Evolutionary conservation across 108 stramenopile genomes (phyloP).

Genomic region (Schizochytrium sp.): DNA sequence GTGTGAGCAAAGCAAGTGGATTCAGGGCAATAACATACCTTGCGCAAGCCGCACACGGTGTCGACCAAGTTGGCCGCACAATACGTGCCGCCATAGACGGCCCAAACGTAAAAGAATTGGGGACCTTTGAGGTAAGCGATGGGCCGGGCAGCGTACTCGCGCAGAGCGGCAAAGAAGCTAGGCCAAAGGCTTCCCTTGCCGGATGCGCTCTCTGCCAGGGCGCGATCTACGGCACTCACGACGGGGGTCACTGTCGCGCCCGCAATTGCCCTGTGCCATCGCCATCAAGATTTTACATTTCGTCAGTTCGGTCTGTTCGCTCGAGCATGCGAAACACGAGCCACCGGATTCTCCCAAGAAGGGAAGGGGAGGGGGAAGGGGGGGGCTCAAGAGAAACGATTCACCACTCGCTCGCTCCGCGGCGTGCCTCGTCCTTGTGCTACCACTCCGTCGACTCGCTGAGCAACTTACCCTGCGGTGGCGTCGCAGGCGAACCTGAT

Average conservation of each 20-base stretch:
- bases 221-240: background rate
- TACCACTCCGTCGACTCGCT: too few species aligned
- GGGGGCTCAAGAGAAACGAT: too few species aligned
- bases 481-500: background rate
- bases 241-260: background rate
- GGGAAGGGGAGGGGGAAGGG: too few species aligned
- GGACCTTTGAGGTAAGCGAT: constrained; percentile 20
- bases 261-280: background rate
- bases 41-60: constrained; percentile 18
- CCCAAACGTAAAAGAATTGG: constrained; percentile 19
- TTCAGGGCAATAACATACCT: background rate
- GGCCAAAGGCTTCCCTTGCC: background rate
- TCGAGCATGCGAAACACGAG: too few species aligned
- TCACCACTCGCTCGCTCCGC: too few species aligned
- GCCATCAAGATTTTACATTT: background rate
- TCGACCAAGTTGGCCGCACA: constrained; percentile 19
- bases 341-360: too few species aligned
- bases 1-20: too few species aligned
- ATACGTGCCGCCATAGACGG: constrained; percentile 25
- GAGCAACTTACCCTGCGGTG: background rate
- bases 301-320: background rate
- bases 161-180: background rate
- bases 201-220: background rate
- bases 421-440: background rate
- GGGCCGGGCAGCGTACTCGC: background rate